Evolutionary conservation across 345 rosid genomes (phyloP), one percentile per base, ranked within the genome.

Genomic region (Geranium brycei): DNA sequence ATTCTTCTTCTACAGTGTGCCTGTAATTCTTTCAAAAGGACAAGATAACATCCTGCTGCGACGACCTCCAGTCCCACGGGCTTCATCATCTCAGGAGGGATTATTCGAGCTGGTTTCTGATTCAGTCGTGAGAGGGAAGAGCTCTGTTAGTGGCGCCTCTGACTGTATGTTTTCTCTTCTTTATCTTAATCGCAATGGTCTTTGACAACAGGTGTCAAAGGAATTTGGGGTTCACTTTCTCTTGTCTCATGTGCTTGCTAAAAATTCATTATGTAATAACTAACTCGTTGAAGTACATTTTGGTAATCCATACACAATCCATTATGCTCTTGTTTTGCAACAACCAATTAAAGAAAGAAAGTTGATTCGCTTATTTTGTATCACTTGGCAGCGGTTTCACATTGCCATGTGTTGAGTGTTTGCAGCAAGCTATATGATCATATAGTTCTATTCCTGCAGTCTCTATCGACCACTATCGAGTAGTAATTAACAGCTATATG

Each of bases 51-150:
- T 72, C 28, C 38, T 72, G 69, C 67, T 62, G 47, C 77, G 74
- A 69, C 70, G 80, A 18, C 73, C 79, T 16, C 79, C 88, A 4
- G 72, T 76, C 1, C 69, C 80, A 16, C 71, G 64, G 32, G 70
- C 77, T n/a, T 68, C 83, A 19, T 77, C 84, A 8, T 80, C 87
- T 19, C 85, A 72, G 62, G 89, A 85, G 62, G 83, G 73, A 30
- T 23, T 71, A 60, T 64, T 79, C 7, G 92, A 81, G 61, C 69
- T 63, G 62, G 72, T 60, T 55, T n/a, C 82, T 18, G 85, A 61
- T 60, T 16, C 80, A 58, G 62, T 66, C 66, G 69, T 32, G 64
- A 82, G 77, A 68, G 77, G 51, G 68, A 77, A 76, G 19, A 72
- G 51, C 71, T 72, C 81, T 53, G 31, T 67, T 61, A 60, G 66